Conservation (phyloP, 1,139 yeast genomes). For the Tardiomyces depauwii region DNA sequence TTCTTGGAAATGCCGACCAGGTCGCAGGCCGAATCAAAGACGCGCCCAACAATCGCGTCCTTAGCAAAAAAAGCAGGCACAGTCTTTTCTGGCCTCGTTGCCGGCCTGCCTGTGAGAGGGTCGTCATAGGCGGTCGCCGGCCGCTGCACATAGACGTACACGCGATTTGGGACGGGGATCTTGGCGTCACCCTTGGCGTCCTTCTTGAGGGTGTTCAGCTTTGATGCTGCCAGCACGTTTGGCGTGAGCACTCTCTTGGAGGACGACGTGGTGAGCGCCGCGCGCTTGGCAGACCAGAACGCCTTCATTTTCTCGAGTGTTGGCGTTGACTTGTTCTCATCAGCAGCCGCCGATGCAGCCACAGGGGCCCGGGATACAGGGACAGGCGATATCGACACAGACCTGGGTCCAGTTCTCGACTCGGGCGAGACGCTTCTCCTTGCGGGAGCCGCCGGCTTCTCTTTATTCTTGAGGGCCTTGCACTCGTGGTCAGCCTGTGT, state of each 20-base stretch:
- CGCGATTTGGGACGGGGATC: constrained; percentile 43
- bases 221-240: neutral
- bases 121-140: constrained; percentile 29
- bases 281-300: constrained; percentile 3
- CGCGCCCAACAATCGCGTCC: neutral
- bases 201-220: constrained; percentile 1
- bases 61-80: constrained; percentile 36
- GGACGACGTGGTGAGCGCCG: constrained; percentile 1
- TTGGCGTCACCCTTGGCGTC: constrained; percentile 59
- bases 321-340: constrained; percentile 3
- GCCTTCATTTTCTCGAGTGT: constrained; percentile 6
- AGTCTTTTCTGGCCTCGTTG: constrained; percentile 20
- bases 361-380: neutral
- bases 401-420: neutral
- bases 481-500: constrained; percentile 1
- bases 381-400: neutral
- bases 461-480: constrained; percentile 2
- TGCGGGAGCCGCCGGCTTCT: neutral
- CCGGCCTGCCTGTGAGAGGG: constrained; percentile 23
- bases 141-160: constrained; percentile 45
- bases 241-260: neutral
- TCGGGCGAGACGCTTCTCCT: neutral
- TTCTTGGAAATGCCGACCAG: neutral
- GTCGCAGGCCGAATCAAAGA: neutral
- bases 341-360: neutral